phyloP scores from a whole-genome alignment of 805 yeast genomes.

The Nakazawaea peltata region DNA sequence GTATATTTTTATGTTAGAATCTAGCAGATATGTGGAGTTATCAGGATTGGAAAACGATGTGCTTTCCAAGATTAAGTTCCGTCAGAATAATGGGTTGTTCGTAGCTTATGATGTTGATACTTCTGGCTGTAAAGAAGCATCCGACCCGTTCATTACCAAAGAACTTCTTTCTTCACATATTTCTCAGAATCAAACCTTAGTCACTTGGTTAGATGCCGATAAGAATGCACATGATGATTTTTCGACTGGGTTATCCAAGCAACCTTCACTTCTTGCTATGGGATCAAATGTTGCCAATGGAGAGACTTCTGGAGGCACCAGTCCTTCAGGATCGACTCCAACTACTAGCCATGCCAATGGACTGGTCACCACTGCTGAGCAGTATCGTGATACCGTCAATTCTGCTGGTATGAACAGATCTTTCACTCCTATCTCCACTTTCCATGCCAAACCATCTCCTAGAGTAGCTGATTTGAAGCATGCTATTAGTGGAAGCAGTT shows the following conservation, averaged over 20 bases:
- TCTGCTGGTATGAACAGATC: slow-evolving; percentile 3
- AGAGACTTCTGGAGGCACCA: not conserved
- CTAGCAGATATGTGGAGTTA: slow-evolving; percentile 6
- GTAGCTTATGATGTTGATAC: not conserved
- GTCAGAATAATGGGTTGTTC: slow-evolving; percentile 1
- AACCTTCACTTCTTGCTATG: not conserved
- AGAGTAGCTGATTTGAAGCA: slow-evolving; percentile 26
- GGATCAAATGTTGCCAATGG: not conserved
- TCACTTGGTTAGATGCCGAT: slow-evolving; percentile 6
- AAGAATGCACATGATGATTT: no score
- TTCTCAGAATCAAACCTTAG: not conserved
- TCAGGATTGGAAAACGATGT: not conserved
- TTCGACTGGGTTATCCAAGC: no score
- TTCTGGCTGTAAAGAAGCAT: not conserved
- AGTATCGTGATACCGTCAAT: not conserved
- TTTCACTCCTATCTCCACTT: slow-evolving; percentile 6
- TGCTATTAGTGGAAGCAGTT: slow-evolving; percentile 9
- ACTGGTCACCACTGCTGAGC: not conserved
- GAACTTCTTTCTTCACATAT: not conserved
- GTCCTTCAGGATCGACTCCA: slow-evolving; percentile 5
- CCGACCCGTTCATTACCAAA: slow-evolving; percentile 3
- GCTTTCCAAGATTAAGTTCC: not conserved
- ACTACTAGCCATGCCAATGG: slow-evolving; percentile 1
- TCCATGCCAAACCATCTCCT: slow-evolving; percentile 14
- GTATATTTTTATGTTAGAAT: slow-evolving; percentile 20